Evolutionary conservation across 352 stramenopile genomes (phyloP).

Genomic region (Pythium aphanidermatum): DNA sequence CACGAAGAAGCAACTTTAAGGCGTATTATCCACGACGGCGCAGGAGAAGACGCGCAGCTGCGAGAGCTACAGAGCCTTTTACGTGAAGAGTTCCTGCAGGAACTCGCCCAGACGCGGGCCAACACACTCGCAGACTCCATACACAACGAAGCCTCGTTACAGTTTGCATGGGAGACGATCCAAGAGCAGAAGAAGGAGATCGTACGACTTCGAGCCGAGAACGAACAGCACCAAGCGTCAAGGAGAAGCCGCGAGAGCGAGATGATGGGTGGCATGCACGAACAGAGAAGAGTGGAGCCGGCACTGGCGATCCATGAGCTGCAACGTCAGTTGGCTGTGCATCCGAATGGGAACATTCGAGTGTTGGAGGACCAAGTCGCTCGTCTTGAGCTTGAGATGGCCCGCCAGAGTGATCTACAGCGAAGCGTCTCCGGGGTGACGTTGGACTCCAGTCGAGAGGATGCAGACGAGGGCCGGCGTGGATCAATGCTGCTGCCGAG

Average conservation of each 20-base stretch:
- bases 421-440: conserved; percentile 28
- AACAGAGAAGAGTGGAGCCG: too few species aligned
- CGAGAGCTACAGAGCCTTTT: conserved; percentile 46
- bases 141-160: conserved; percentile 52
- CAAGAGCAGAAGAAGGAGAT: conserved; percentile 69
- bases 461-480: conserved; percentile 21
- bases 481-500: conserved; percentile 13
- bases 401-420: neutral
- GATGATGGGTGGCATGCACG: too few species aligned
- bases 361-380: conserved; percentile 54
- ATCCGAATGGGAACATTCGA: conserved; percentile 45
- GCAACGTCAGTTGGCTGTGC: conserved; percentile 40
- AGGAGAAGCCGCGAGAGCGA: too few species aligned
- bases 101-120: conserved; percentile 17
- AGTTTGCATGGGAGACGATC: conserved; percentile 74
- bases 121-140: conserved; percentile 15
- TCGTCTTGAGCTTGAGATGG: conserved; percentile 28
- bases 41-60: conserved; percentile 47
- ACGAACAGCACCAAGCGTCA: conserved; percentile 38
- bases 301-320: conserved; percentile 39
- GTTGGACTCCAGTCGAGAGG: conserved; percentile 34
- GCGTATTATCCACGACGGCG: conserved; percentile 17
- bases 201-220: conserved; percentile 47
- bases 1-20: conserved; percentile 31
- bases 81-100: conserved; percentile 44